A percentile compares a stretch with the other conserved stretches of the same genome.
phyloP scores from a whole-genome alignment of 352 stramenopile genomes.

The Blastocystis hominis region DNA sequence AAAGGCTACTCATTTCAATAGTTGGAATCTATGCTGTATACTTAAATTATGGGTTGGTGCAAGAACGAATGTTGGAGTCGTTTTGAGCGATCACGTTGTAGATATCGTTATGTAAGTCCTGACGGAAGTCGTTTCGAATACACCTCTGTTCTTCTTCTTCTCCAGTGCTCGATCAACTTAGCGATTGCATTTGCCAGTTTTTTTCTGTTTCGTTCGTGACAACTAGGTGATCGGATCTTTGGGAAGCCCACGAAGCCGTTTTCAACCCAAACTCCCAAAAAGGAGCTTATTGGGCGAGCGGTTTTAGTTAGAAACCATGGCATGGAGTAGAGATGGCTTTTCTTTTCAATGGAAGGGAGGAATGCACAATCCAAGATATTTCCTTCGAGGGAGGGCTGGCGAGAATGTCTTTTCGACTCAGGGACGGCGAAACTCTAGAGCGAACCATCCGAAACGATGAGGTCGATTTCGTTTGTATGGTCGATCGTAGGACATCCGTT shows the following conservation, averaged over 20 bases:
- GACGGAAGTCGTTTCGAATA: constrained; percentile 44
- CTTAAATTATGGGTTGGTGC: constrained; percentile 29
- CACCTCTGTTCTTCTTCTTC: constrained; percentile 20
- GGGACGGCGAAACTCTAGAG: background rate
- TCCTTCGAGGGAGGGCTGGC: background rate
- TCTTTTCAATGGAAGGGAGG: background rate
- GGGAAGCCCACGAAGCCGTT: background rate
- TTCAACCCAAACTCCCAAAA: constrained; percentile 19
- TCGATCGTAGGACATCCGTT: constrained; percentile 11
- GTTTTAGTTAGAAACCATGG: background rate
- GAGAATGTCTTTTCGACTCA: background rate
- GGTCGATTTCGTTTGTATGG: background rate
- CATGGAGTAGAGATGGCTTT: background rate
- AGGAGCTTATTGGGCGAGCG: background rate
- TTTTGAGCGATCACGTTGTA: background rate
- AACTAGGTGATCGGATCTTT: background rate
- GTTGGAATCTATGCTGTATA: constrained; percentile 48
- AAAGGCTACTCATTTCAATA: constrained; percentile 34
- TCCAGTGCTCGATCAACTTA: constrained; percentile 46
- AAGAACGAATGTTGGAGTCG: constrained; percentile 4
- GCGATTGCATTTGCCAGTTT: constrained; percentile 7
- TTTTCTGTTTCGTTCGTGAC: background rate
- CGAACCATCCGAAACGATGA: background rate
- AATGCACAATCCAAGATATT: constrained; percentile 18
- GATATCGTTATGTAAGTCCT: constrained; percentile 49